phyloP scores from a whole-genome alignment of 495 filamentous ascomycete species.

The Penicillium lividum region DNA sequence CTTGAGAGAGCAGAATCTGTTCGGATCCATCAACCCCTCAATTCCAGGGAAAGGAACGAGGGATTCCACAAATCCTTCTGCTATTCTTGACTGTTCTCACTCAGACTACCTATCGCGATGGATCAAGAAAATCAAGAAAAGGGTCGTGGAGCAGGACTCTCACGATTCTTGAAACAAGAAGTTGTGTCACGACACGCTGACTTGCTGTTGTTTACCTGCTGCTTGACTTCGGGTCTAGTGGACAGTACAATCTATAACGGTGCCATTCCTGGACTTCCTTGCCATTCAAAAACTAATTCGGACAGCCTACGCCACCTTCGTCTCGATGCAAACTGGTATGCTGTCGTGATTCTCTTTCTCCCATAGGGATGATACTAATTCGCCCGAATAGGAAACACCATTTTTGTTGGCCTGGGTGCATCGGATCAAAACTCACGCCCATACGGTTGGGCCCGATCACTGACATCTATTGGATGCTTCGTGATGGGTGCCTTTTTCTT shows the following conservation, averaged over 20 bases:
- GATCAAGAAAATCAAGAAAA: constrained; percentile 3
- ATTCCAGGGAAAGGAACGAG: neutral
- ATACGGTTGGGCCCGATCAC: constrained; percentile 59
- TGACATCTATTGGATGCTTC: constrained; percentile 56
- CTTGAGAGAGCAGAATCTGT: no score
- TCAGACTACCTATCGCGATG: neutral
- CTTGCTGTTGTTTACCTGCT: constrained; percentile 48
- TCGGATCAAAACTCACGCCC: constrained; percentile 51
- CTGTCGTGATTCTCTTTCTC: neutral
- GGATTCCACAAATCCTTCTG: neutral
- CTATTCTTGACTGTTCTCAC: neutral
- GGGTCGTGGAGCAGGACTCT: constrained; percentile 8
- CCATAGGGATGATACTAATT: neutral
- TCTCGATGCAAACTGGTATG: constrained; percentile 57
- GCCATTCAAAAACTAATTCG: neutral
- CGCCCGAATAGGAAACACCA: constrained; percentile 51
- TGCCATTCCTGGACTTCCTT: neutral
- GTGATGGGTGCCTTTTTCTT: constrained; percentile 51
- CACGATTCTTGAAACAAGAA: constrained; percentile 31
- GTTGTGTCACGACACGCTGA: constrained; percentile 41
- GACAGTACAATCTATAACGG: constrained; percentile 55
- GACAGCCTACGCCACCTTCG: constrained; percentile 55
- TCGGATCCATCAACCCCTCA: no score
- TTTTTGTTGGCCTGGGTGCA: constrained; percentile 62
- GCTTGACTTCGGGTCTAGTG: constrained; percentile 50